Evolutionary conservation across 2,329 filamentous ascomycete genomes (phyloP).

Genomic region (Arthrobotrys musiformis): DNA sequence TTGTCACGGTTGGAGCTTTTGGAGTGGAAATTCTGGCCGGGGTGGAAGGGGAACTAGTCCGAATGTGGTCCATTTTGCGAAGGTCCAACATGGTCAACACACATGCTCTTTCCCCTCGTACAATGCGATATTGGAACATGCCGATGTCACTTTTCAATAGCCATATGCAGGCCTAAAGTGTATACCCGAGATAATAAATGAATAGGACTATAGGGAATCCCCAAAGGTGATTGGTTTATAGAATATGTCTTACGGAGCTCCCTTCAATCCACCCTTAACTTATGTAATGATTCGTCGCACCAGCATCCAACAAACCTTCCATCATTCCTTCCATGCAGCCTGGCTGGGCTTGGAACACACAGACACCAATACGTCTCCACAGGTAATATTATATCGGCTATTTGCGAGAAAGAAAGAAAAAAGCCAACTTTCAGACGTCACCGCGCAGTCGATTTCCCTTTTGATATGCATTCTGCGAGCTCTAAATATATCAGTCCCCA

Average conservation of each 20-base stretch:
- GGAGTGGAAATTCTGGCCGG: slow-evolving; percentile 8
- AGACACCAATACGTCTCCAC: not conserved
- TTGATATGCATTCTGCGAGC: not conserved
- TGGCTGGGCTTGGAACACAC: not conserved
- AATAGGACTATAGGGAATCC: not conserved
- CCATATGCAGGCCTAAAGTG: not conserved
- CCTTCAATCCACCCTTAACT: not conserved
- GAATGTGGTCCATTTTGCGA: not conserved
- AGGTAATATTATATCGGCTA: not conserved
- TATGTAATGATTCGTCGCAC: not conserved
- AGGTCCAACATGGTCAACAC: slow-evolving; percentile 19
- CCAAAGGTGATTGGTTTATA: not conserved
- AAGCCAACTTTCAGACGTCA: not conserved
- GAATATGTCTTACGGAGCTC: not conserved
- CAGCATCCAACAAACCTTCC: not conserved
- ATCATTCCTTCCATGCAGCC: not conserved
- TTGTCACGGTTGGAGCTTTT: slow-evolving; percentile 1
- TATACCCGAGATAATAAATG: not conserved
- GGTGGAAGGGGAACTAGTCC: slow-evolving; percentile 12
- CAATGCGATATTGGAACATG: no score
- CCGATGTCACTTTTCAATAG: not conserved
- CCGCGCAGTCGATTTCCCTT: not conserved
- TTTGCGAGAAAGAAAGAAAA: not conserved
- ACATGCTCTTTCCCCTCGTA: not conserved
- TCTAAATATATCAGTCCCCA: not conserved